Evolutionary conservation across 2,329 filamentous ascomycete species (phyloP), one percentile per base, ranked within the genome.

Genomic region (Alternaria triticina): DNA sequence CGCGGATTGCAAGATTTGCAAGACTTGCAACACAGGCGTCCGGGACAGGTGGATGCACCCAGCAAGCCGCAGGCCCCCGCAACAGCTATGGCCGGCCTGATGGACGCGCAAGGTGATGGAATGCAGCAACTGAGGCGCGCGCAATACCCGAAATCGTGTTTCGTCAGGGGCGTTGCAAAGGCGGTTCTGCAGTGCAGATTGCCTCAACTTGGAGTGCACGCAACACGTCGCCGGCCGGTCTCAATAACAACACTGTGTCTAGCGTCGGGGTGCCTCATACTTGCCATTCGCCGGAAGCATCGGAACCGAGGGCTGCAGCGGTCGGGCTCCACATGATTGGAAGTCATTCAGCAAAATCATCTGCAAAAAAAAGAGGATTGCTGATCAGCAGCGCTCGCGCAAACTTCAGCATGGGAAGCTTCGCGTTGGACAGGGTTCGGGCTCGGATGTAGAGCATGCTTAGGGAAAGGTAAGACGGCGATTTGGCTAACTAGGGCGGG

Each of bases 171-270:
- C 70, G 72, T 61, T 71, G 68, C 66, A 66, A 69, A 70, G 70
- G 71, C 70, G 74, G 71, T 72, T 66, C 70, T 78, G 76, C 72
- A 71, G 76, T 79, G 75, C 75, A 77, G 73, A 74, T 70, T 79
- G 76, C 77, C 72, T 79, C 76, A 72, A 76, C 73, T 73, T 74
- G 74, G 70, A 77, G 71, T 52, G 69, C 59, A 66, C 54, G 67
- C 68, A 72, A 70, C 67, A 52, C 49, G 15, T 52, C n/a, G 70
- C 66, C 75, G 73, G 70, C 67, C 67, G 68, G 56, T 50, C 57
- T 57, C 59, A 64, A 69, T 62, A 62, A 43, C 57, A 68, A 61
- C 59, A 62, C 13, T 40, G 25, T 61, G 47, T 69, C 65, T 73
- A 70, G 69, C 67, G 65, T 57, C 67, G 68, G 69, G 62, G 51